These are phyloP conservation scores for Oropetium thomaeum DNA, from an alignment of 176 grass and related monocot genomes.

Conservation along the genomic window DNA sequence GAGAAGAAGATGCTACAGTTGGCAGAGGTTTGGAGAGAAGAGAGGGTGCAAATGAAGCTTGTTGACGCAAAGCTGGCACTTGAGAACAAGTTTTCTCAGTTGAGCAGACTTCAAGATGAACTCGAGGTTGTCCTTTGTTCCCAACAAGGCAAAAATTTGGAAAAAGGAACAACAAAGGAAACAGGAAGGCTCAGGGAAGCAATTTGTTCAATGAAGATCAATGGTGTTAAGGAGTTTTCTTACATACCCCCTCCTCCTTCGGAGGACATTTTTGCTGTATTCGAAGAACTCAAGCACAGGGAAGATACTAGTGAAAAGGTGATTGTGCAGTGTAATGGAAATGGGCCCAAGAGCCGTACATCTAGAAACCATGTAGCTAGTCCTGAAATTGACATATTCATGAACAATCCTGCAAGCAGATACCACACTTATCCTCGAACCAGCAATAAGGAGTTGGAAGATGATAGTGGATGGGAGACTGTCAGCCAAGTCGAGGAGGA, in stretches of 20 bases:
- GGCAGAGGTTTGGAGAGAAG: conserved; percentile 78
- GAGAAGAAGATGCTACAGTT: conserved; percentile 76
- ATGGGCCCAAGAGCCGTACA: conserved; percentile 32
- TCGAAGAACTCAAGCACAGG: conserved; percentile 59
- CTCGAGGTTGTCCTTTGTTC: conserved; percentile 42
- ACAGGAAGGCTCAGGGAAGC: conserved; percentile 42
- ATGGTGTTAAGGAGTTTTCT: conserved; percentile 47
- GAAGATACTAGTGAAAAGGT: conserved; percentile 53
- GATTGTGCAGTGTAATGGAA: conserved; percentile 47
- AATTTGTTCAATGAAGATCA: conserved; percentile 31
- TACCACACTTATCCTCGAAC: conserved; percentile 9
- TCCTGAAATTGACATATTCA: conserved; percentile 48
- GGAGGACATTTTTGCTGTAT: conserved; percentile 67
- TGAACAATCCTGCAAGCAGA: conserved; percentile 43
- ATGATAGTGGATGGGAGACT: conserved; percentile 80
- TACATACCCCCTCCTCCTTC: conserved; percentile 47
- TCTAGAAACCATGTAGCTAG: conserved; percentile 39
- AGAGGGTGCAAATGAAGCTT: conserved; percentile 78
- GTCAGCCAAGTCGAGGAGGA: conserved; percentile 70
- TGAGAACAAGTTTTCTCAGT: conserved; percentile 59
- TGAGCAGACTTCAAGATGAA: conserved; percentile 39
- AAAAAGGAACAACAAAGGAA: conserved; percentile 35
- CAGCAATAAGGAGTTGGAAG: conserved; percentile 39
- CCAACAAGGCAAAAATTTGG: conserved; percentile 20
- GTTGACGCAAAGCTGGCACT: conserved; percentile 70